These are phyloP conservation scores for Boletellus emodensis DNA, from an alignment of 768 basidiomycete genomes.

Conservation along the genomic window DNA sequence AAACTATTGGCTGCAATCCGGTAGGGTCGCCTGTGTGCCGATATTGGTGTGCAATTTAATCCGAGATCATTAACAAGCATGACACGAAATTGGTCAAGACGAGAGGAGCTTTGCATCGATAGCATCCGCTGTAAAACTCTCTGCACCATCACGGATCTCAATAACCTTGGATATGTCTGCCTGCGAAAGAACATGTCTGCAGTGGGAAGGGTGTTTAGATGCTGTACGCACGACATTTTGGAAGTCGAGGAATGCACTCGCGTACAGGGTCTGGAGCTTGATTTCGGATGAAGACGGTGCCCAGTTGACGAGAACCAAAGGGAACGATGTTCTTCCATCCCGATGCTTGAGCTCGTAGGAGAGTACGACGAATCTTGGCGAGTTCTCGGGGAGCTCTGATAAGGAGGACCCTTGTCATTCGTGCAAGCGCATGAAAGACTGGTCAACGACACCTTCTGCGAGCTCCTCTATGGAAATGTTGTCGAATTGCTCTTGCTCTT, in stretches of 20 bases:
- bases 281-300: constrained; percentile 74
- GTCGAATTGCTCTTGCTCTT: constrained; percentile 78
- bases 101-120: constrained; percentile 58
- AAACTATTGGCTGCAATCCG: background rate
- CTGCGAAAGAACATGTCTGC: constrained; percentile 34
- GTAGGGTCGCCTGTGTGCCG: background rate
- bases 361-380: constrained; percentile 81
- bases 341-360: constrained; percentile 76
- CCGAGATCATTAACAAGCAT: background rate
- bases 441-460: constrained; percentile 60
- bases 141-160: constrained; percentile 78
- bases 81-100: constrained; percentile 5
- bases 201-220: background rate
- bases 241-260: constrained; percentile 77
- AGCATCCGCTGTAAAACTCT: constrained; percentile 68
- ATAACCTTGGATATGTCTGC: constrained; percentile 76
- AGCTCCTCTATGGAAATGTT: constrained; percentile 77
- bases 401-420: background rate
- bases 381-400: constrained; percentile 81
- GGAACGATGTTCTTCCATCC: constrained; percentile 83
- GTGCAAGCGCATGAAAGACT: background rate
- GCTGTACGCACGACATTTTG: constrained; percentile 60
- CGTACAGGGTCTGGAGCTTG: constrained; percentile 73
- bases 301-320: constrained; percentile 88
- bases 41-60: background rate